Percentiles rank a stretch among this genome's conserved stretches.
Evolutionary conservation across 768 basidiomycete species (phyloP).

Genomic region (Boletus rubropictus): DNA sequence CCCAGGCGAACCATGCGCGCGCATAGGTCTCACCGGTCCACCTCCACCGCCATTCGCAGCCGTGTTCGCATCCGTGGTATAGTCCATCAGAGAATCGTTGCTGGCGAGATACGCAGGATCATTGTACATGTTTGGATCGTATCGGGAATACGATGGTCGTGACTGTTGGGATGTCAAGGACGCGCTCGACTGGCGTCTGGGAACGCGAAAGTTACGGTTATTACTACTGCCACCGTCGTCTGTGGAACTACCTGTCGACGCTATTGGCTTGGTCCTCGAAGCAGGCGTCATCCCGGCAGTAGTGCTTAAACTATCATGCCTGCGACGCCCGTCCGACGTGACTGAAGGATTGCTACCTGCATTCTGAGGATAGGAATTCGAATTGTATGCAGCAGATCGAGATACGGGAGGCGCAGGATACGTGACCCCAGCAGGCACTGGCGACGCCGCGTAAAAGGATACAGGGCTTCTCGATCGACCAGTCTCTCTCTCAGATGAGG

Average conservation of each 20-base stretch:
- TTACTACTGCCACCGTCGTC: slow-evolving; percentile 4
- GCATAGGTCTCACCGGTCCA: slow-evolving; percentile 16
- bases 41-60: slow-evolving; percentile 20
- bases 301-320: slow-evolving; percentile 19
- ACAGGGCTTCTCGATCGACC: slow-evolving; percentile 19
- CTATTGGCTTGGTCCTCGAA: slow-evolving; percentile 10
- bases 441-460: slow-evolving; percentile 23
- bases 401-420: slow-evolving; percentile 28
- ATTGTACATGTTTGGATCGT: slow-evolving; percentile 23
- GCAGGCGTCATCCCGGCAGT: slow-evolving; percentile 26
- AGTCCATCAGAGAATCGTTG: slow-evolving; percentile 25
- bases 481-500: slow-evolving; percentile 19
- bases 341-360: slow-evolving; percentile 15
- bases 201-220: slow-evolving; percentile 5
- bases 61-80: slow-evolving; percentile 24
- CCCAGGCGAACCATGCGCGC: slow-evolving; percentile 18
- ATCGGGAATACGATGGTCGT: slow-evolving; percentile 15
- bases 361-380: neutral
- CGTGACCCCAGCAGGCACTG: slow-evolving; percentile 21
- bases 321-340: slow-evolving; percentile 24
- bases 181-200: slow-evolving; percentile 22
- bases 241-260: slow-evolving; percentile 6
- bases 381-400: slow-evolving; percentile 17
- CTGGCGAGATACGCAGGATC: slow-evolving; percentile 24
- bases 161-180: slow-evolving; percentile 19